Conservation (phyloP, 139 green algal genomes). For the Axilococcus clingmanii region DNA sequence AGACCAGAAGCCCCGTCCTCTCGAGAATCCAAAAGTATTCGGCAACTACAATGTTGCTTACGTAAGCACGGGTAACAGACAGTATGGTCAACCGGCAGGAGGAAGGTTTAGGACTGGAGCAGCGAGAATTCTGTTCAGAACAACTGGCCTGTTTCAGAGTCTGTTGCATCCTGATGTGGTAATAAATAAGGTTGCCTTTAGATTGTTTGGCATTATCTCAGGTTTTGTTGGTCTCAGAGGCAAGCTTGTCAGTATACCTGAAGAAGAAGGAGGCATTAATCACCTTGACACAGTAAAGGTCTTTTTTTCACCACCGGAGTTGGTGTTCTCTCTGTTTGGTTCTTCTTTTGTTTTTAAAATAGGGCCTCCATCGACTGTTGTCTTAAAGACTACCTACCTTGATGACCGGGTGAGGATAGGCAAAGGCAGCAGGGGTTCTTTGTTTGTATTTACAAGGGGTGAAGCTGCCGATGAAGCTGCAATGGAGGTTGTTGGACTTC, state of each 20-base stretch:
- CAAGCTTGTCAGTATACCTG: constrained; percentile 28
- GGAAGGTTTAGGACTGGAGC: constrained; percentile 50
- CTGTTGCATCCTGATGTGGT: constrained; percentile 59
- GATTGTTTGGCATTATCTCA: constrained; percentile 49
- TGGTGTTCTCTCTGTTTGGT: too few species aligned
- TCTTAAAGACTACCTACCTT: constrained; percentile 69
- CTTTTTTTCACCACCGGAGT: constrained; percentile 55
- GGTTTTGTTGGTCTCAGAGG: constrained; percentile 54
- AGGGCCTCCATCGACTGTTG: constrained; percentile 44
- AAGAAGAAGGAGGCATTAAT: constrained; percentile 17
- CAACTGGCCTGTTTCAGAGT: constrained; percentile 52
- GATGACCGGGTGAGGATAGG: constrained; percentile 66
- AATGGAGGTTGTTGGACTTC: constrained; percentile 44
- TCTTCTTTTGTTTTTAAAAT: constrained; percentile 27
- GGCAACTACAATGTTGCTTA: constrained; percentile 68
- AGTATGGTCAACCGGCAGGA: constrained; percentile 44
- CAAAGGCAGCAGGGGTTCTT: constrained; percentile 48
- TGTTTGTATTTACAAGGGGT: constrained; percentile 68
- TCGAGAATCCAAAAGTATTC: constrained; percentile 55
- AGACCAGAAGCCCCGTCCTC: constrained; percentile 35
- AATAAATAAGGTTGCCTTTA: constrained; percentile 49
- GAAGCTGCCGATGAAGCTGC: constrained; percentile 35
- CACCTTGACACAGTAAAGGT: constrained; percentile 54
- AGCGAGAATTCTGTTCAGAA: constrained; percentile 54
- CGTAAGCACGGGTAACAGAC: constrained; percentile 17